Percentiles rank a stretch among this genome's conserved stretches.
phyloP scores from a whole-genome alignment of 768 basidiomycete genomes.

The Trametes meyenii region DNA sequence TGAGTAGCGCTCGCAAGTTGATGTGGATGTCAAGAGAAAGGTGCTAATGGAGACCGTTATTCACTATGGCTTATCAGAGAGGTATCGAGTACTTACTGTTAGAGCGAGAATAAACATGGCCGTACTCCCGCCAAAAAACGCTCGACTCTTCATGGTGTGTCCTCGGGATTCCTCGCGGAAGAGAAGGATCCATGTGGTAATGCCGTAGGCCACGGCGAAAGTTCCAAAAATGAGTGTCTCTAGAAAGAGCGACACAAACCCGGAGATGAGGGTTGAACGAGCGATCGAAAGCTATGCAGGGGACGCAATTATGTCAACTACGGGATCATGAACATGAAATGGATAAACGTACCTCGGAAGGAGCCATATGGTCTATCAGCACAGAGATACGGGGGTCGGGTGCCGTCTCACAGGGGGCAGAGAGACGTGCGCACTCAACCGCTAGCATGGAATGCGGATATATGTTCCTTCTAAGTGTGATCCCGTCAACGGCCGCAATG shows the following conservation, averaged over 20 bases:
- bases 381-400: too few species aligned
- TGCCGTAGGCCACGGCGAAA: conserved; percentile 2
- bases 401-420: too few species aligned
- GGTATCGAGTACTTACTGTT: not conserved
- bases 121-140: conserved; percentile 8
- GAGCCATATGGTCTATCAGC: not conserved
- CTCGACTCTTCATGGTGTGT: not conserved
- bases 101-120: conserved; percentile 12
- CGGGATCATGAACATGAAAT: not conserved
- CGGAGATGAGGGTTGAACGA: conserved; percentile 5
- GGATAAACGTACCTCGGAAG: not conserved
- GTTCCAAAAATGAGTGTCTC: conserved; percentile 13
- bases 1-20: not conserved
- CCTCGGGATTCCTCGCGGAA: not conserved
- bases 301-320: not conserved
- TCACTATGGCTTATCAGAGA: too few species aligned
- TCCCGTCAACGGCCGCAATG: too few species aligned
- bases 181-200: conserved; percentile 12
- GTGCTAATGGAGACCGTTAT: not conserved
- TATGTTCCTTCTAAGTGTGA: too few species aligned
- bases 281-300: not conserved
- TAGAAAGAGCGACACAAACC: conserved; percentile 2
- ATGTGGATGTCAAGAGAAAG: conserved; percentile 3
- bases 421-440: too few species aligned
- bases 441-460: too few species aligned